A percentile compares a stretch with the other conserved stretches of the same genome.
phyloP scores from a whole-genome alignment of 1,284 basidiomycete genomes.

The Inonotus obliquus region DNA sequence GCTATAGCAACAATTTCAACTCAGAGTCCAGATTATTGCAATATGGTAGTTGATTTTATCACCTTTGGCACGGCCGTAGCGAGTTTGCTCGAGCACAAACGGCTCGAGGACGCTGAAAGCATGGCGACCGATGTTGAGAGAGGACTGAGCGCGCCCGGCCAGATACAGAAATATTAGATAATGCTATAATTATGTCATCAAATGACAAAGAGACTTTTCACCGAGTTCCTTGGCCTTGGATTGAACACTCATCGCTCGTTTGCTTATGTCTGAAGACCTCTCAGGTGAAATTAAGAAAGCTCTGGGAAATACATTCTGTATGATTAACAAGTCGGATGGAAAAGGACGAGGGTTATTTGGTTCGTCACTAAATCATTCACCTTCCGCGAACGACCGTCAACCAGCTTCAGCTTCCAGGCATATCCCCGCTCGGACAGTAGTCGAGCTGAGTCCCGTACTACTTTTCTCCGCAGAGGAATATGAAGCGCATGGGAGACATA shows the following conservation, averaged over 20 bases:
- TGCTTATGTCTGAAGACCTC: background rate
- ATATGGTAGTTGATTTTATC: background rate
- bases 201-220: background rate
- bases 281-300: background rate
- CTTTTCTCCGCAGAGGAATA: conserved; percentile 75
- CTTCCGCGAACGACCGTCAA: background rate
- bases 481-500: conserved; percentile 59
- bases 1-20: conserved; percentile 35
- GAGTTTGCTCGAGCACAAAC: conserved; percentile 4
- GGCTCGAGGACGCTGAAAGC: conserved; percentile 14
- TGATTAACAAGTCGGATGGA: conserved; percentile 32
- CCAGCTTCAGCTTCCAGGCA: conserved; percentile 42
- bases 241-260: background rate
- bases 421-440: conserved; percentile 59
- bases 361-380: conserved; percentile 26
- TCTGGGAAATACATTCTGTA: conserved; percentile 21
- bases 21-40: background rate
- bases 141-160: background rate
- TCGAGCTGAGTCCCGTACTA: conserved; percentile 88
- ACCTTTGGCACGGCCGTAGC: background rate
- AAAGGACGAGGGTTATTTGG: conserved; percentile 68
- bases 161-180: background rate
- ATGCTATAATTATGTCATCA: background rate
- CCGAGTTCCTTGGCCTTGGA: background rate
- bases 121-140: conserved; percentile 1